Conservation (phyloP, 208 protist species). For the Trypanosomatidae sp. region DNA sequence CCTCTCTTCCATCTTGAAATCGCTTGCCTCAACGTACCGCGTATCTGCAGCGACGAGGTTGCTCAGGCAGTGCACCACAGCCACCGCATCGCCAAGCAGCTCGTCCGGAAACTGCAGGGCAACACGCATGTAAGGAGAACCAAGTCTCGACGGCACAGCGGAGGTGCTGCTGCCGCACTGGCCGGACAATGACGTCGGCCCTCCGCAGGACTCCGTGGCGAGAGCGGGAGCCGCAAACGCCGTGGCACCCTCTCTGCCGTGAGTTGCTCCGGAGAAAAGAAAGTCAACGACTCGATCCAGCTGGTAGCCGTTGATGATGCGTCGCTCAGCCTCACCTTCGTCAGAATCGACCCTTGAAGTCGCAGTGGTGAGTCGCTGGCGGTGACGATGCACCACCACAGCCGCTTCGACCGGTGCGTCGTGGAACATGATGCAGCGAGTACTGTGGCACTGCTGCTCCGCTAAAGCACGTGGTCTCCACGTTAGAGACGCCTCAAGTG, state of each 20-base stretch:
- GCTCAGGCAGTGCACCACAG: conserved; percentile 57
- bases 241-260: neutral
- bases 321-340: conserved; percentile 5
- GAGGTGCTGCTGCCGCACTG: neutral
- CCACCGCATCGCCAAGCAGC: conserved; percentile 66
- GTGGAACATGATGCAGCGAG: conserved; percentile 59
- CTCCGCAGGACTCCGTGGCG: neutral
- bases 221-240: no score
- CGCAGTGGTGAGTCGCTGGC: conserved; percentile 2
- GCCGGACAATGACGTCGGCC: neutral
- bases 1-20: neutral
- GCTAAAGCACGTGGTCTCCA: neutral
- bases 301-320: conserved; percentile 26
- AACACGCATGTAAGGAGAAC: conserved; percentile 29
- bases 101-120: conserved; percentile 92
- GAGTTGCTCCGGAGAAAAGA: conserved; percentile 13
- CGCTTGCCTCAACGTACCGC: conserved; percentile 28
- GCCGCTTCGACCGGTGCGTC: conserved; percentile 57
- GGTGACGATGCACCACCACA: conserved; percentile 42
- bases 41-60: conserved; percentile 33
- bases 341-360: neutral
- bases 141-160: neutral
- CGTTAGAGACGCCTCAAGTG: no score
- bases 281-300: conserved; percentile 28
- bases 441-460: neutral